These are phyloP conservation scores for Conidiobolus incongruus DNA, from an alignment of 371 early-diverging fungal genomes.

Conservation along the genomic window DNA sequence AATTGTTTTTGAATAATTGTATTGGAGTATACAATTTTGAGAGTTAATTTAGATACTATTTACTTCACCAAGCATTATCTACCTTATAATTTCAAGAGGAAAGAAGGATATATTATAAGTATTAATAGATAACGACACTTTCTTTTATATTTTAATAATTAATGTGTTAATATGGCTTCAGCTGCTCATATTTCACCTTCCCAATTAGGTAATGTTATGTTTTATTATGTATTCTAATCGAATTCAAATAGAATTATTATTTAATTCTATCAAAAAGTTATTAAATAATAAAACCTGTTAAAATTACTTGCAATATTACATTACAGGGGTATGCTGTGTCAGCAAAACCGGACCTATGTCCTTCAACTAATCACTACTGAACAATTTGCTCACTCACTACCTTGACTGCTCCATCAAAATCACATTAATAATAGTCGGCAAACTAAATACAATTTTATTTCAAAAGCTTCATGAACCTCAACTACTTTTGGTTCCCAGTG, in stretches of 20 bases:
- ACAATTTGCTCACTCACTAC: slow-evolving; percentile 16
- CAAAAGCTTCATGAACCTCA: too few species aligned
- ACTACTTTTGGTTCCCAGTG: too few species aligned
- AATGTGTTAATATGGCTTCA: slow-evolving; percentile 16
- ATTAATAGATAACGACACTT: too few species aligned
- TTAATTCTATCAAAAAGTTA: too few species aligned
- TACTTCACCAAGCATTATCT: slow-evolving; percentile 21
- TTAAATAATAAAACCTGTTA: too few species aligned
- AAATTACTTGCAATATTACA: too few species aligned
- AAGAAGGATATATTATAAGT: slow-evolving; percentile 26
- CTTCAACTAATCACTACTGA: slow-evolving; percentile 22
- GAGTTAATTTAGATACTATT: slow-evolving; percentile 23
- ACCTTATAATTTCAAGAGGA: slow-evolving; percentile 17
- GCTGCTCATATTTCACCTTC: slow-evolving; percentile 16
- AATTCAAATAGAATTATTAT: too few species aligned
- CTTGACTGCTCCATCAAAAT: slow-evolving; percentile 10
- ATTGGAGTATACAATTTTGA: slow-evolving; percentile 15
- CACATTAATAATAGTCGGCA: slow-evolving; percentile 16
- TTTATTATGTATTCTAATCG: too few species aligned
- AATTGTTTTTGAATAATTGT: too few species aligned
- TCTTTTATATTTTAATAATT: too few species aligned
- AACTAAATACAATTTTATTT: slow-evolving; percentile 26
- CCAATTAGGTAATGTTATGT: slow-evolving; percentile 10
- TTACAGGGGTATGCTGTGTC: slow-evolving; percentile 23
- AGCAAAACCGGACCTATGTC: slow-evolving; percentile 24